Base-by-base conservation (phyloP, 768 basidiomycete species). In the Gloeopeniophorella convolvens region DNA sequence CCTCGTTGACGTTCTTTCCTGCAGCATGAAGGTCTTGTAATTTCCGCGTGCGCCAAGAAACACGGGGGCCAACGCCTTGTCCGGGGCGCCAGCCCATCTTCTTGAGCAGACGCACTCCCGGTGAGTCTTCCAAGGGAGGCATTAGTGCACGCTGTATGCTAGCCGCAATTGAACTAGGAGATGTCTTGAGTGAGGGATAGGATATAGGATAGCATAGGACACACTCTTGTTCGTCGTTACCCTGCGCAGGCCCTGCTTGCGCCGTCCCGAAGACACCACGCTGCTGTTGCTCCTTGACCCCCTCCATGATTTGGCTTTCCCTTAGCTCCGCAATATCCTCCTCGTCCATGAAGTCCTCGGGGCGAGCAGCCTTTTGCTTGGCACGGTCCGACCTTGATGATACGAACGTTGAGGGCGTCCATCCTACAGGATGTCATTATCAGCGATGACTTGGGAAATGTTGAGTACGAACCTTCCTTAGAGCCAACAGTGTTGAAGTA, bases 271-370 rank as follows among this genome's bases (percentile, higher is more conserved):
- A 67, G 57, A 85, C 80, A 76, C 84, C 85, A 57, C 87, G 78
- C 30, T 94, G 87, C 11, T 54, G 52, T 11, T 83, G 82, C 31
- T 83, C 86, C 61, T 89, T 85, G 3, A 92, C 79, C 8, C 96
- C 65, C 16, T 76, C 79, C 58, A 46, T 57, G 10, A 58, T 40
- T 40, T 83, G 74, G 57, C 78, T 79, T 33, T 92, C 89, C 28
- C 76, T 79, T 52, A 87, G 66, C 54, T 90, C 90, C 37, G 87
- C 82, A 13, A 97, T 71, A 65, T 98, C 96, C 68, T 99, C 96
- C 35, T 97, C 96, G 68, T 99, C 96, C 96, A 99, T 98, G 63
- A 90, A 98, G 63, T 96, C 92, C 66, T 95, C 90, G 0, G 91
- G 85, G 27, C 76, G 75, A n/a, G 74, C 68, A 2, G 67, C 68